Base-by-base conservation (phyloP, 345 rosid species). In the Raphanus raphanistrum region DNA sequence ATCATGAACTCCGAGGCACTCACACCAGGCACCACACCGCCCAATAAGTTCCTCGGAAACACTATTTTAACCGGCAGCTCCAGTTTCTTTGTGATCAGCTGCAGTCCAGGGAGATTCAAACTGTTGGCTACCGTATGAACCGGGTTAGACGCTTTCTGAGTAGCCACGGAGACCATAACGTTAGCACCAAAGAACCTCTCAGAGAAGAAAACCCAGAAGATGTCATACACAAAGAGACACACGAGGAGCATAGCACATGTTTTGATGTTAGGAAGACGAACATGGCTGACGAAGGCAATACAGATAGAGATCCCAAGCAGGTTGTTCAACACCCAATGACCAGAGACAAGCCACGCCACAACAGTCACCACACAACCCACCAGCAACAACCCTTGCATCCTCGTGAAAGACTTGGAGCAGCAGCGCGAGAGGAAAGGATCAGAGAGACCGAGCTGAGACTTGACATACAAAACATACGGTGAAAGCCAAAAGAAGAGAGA, bases 181-280 rank as follows among this genome's bases (percentile, higher is more conserved):
- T 92, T 95, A 74, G 94, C 97, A 77, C 99, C 99, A 81, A 95
- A 95, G 84, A 91, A 88, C 78, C 93, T 92, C 86, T 95, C 98
- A 15, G 99, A 92, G 87, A 88, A 95, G 89, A 95, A 95, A 72
- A 95, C 99, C 99, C 99, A 95, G 83, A 95, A 95, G 62, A 95
- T 92, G 83, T 95, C 99, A 68, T 95, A 92, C 16, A 92, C 90
- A 63, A 95, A 95, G 81, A 95, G 83, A 73, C 98, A 92, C 35
- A 79, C 86, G 2, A 95, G 90, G 15, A 95, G 97, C 86, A 91
- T 88, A 3, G 98, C 91, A 36, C 98, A 95, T 77, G 92, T 84
- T 82, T 91, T 92, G 87, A 95, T 88, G 80, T 95, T 95, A 0
- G 98, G 99, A 67, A 92, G 95, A 25, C 98, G 94, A 45, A 95